phyloP scores from a whole-genome alignment of 225 moss, liverwort and hornwort genomes.

The Rhytidiadelphus loreus region DNA sequence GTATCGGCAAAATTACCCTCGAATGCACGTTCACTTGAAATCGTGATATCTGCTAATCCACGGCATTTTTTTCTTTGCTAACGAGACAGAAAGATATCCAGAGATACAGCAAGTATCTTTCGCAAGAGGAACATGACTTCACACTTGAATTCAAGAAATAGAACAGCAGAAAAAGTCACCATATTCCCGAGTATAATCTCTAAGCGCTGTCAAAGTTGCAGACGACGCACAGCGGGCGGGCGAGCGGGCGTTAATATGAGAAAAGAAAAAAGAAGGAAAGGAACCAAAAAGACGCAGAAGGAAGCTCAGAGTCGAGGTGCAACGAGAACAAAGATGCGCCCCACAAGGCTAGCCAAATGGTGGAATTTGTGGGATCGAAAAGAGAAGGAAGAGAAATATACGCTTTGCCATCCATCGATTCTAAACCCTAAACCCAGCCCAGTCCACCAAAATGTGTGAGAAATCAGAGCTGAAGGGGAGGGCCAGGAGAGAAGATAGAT shows the following conservation, averaged over 20 bases:
- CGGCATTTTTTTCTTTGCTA: not conserved
- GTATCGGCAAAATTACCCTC: not conserved
- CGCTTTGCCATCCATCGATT: not conserved
- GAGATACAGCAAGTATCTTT: not conserved
- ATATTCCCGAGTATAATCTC: not conserved
- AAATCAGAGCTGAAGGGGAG: not conserved
- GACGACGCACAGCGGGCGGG: not conserved
- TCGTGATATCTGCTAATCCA: not conserved
- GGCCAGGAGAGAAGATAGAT: not conserved
- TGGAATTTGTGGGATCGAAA: not conserved
- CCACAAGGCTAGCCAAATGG: not conserved
- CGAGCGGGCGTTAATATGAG: not conserved
- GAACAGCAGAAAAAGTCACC: not conserved
- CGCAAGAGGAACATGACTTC: not conserved
- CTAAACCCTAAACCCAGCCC: not conserved
- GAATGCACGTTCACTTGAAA: not conserved
- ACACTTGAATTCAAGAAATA: not conserved
- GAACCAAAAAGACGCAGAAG: not conserved
- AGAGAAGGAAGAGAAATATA: not conserved
- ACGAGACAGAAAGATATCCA: not conserved
- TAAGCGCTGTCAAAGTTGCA: not conserved
- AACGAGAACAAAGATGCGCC: not conserved
- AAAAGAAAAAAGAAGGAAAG: not conserved
- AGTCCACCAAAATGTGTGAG: not conserved
- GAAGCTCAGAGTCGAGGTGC: not conserved